These are phyloP conservation scores for Gastrolobium villosum DNA, from an alignment of 306 rosid species.

Conservation along the genomic window DNA sequence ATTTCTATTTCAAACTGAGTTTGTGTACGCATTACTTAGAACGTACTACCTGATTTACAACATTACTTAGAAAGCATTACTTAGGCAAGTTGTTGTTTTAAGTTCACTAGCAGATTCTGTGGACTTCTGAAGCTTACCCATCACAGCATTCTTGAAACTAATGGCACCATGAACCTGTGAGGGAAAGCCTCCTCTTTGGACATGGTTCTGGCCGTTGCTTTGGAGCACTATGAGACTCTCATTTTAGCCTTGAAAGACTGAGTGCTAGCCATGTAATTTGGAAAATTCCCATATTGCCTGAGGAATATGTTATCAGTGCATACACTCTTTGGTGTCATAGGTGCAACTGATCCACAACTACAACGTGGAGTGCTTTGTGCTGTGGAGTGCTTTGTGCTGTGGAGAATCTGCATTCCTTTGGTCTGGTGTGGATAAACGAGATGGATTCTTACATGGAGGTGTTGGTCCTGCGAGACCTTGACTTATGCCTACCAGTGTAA, in stretches of 20 bases:
- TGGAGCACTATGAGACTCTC: conserved; percentile 92
- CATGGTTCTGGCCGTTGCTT: conserved; percentile 85
- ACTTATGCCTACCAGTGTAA: conserved; percentile 76
- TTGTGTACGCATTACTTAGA: too few relatives aligned
- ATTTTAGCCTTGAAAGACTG: conserved; percentile 84
- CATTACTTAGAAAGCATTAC: too few relatives aligned
- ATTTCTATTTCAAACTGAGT: too few relatives aligned
- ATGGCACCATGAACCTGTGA: conserved; percentile 74
- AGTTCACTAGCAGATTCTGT: conserved; percentile 50
- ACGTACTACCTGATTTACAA: too few relatives aligned
- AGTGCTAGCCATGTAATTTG: conserved; percentile 83
- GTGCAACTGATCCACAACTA: conserved; percentile 50
- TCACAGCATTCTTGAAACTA: conserved; percentile 82
- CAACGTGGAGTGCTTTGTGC: conserved; percentile 90
- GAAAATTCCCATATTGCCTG: conserved; percentile 57
- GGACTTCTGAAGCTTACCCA: conserved; percentile 74
- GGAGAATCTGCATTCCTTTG: conserved; percentile 71
- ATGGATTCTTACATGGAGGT: conserved; percentile 57
- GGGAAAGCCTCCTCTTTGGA: conserved; percentile 69
- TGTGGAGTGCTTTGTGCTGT: too few relatives aligned
- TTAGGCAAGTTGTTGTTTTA: not conserved
- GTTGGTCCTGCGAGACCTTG: conserved; percentile 77
- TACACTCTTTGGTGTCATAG: conserved; percentile 67
- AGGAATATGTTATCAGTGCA: conserved; percentile 55
- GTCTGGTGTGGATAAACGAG: conserved; percentile 58